phyloP scores from a whole-genome alignment of 2,329 filamentous ascomycete genomes.

The Cladosporium sphaerospermum region DNA sequence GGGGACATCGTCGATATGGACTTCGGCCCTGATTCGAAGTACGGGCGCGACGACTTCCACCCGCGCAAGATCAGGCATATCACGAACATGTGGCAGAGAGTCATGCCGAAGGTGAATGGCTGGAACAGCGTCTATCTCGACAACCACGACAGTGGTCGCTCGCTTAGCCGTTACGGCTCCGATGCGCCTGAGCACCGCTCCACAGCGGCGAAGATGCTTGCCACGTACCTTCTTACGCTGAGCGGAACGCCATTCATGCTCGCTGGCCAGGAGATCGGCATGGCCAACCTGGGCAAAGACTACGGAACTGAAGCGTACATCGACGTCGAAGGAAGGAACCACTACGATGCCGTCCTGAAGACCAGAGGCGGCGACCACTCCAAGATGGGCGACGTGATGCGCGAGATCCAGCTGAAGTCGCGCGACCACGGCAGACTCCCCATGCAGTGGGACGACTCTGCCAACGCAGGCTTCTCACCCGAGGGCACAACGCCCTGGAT shows the following conservation, averaged over 20 bases:
- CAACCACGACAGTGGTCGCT: constrained; percentile 58
- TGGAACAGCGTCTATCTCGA: constrained; percentile 61
- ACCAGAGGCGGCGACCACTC: constrained; percentile 30
- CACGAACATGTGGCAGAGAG: constrained; percentile 52
- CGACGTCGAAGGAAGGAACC: constrained; percentile 47
- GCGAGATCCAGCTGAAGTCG: constrained; percentile 46
- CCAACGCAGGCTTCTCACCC: constrained; percentile 58
- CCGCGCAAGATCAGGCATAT: constrained; percentile 41
- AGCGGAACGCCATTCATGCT: constrained; percentile 54
- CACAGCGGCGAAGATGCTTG: constrained; percentile 50
- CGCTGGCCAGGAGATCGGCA: constrained; percentile 60
- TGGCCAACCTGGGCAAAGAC: constrained; percentile 43
- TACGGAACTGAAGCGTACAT: constrained; percentile 33
- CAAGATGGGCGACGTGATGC: constrained; percentile 15
- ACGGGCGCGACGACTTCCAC: constrained; percentile 48
- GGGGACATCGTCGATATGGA: constrained; percentile 60
- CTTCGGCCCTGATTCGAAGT: constrained; percentile 34
- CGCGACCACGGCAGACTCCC: constrained; percentile 64
- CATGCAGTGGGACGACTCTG: constrained; percentile 57
- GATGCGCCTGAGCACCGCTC: constrained; percentile 44
- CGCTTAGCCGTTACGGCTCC: constrained; percentile 49
- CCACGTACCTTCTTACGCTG: constrained; percentile 12
- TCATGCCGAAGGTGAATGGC: constrained; percentile 52
- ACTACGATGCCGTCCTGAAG: constrained; percentile 42
- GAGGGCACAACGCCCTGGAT: constrained; percentile 58